Evolutionary conservation across 2,329 filamentous ascomycete species (phyloP).

Genomic region (Stromatinia cepivora): DNA sequence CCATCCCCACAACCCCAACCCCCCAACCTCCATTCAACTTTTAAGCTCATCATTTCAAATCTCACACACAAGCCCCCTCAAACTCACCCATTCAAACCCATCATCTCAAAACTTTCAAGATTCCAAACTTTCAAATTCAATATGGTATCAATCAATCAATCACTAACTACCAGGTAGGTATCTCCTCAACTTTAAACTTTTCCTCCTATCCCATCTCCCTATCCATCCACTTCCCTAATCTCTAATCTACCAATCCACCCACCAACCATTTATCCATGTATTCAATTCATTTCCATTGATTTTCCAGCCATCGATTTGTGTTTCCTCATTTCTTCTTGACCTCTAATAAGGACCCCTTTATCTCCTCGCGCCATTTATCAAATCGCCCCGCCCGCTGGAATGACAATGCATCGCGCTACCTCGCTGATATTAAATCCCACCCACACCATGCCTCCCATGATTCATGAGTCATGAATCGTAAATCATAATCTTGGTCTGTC

Average conservation of each 20-base stretch:
- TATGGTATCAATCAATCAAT: not conserved
- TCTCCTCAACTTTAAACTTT: not conserved
- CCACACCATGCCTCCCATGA: not conserved
- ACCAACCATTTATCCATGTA: not conserved
- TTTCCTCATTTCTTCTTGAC: not conserved
- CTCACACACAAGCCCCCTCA: too few species aligned
- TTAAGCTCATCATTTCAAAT: not conserved
- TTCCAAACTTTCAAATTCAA: not conserved
- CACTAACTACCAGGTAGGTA: not conserved
- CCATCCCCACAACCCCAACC: too few species aligned
- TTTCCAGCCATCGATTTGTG: not conserved
- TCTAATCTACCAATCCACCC: not conserved
- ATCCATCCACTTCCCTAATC: not conserved
- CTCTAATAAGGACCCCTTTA: not conserved
- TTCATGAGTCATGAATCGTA: not conserved
- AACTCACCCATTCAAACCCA: not conserved
- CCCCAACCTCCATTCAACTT: not conserved
- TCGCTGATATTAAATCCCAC: not conserved
- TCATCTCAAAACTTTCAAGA: not conserved
- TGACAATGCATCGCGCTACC: not conserved
- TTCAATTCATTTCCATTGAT: not conserved
- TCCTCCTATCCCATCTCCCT: not conserved
- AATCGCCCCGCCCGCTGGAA: not conserved
- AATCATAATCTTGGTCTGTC: slow-evolving; percentile 2
- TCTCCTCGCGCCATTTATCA: not conserved